phyloP scores from a whole-genome alignment of 768 basidiomycete genomes.

The Mycena leptocephala region DNA sequence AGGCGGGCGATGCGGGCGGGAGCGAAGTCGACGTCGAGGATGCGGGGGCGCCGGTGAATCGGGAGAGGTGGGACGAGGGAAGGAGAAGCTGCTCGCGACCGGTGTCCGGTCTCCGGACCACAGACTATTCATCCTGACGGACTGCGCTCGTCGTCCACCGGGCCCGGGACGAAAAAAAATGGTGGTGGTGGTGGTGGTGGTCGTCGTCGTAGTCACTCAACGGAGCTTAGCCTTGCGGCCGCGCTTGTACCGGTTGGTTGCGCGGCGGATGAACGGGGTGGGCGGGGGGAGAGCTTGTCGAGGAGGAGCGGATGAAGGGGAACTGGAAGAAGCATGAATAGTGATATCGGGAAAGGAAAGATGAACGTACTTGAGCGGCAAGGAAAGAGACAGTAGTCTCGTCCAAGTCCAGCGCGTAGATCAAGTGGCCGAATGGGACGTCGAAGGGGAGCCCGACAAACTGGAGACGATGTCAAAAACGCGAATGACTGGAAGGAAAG shows the following conservation, averaged over 20 bases:
- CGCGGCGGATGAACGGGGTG: neutral
- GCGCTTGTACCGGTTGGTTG: neutral
- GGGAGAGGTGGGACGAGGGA: neutral
- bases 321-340: neutral
- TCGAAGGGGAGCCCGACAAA: neutral
- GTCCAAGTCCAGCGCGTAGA: neutral
- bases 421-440: neutral
- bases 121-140: neutral
- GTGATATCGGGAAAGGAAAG: neutral
- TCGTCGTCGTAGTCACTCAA: neutral
- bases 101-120: slow-evolving; percentile 2
- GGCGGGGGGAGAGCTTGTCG: neutral
- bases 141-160: neutral
- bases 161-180: neutral
- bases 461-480: neutral
- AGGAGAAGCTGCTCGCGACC: neutral
- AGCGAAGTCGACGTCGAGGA: neutral
- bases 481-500: neutral
- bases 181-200: neutral
- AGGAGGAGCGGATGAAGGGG: neutral
- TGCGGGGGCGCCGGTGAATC: neutral
- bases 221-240: neutral
- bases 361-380: neutral
- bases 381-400: neutral
- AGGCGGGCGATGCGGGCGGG: neutral